These are phyloP conservation scores for Malassezia equina DNA, from an alignment of 1,284 basidiomycete genomes.

Conservation along the genomic window DNA sequence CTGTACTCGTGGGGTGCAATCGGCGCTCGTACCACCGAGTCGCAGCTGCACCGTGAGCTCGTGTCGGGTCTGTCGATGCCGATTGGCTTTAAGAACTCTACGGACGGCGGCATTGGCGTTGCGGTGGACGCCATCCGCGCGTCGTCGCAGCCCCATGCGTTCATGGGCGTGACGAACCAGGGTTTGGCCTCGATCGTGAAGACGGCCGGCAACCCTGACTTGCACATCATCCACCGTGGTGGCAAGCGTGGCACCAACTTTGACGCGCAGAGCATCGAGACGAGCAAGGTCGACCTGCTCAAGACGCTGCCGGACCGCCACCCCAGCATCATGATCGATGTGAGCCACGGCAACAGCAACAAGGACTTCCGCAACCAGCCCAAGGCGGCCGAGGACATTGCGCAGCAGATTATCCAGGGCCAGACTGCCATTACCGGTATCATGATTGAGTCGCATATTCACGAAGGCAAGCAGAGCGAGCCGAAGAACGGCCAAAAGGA, in stretches of 20 bases:
- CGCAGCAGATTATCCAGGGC: constrained; percentile 66
- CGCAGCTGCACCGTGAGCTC: constrained; percentile 51
- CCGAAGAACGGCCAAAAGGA: constrained; percentile 40
- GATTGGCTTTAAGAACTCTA: constrained; percentile 94
- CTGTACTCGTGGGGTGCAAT: constrained; percentile 94
- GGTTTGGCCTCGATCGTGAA: constrained; percentile 85
- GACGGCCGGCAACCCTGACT: constrained; percentile 66
- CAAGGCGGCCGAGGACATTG: constrained; percentile 61
- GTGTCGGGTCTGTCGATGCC: constrained; percentile 46
- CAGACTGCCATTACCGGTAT: constrained; percentile 77
- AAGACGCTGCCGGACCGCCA: constrained; percentile 31
- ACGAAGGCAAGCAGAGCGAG: constrained; percentile 52
- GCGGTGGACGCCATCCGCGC: constrained; percentile 47
- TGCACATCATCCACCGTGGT: constrained; percentile 47
- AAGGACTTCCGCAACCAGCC: constrained; percentile 48
- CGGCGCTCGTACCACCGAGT: constrained; percentile 77
- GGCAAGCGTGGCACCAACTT: constrained; percentile 51
- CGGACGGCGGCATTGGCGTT: constrained; percentile 63
- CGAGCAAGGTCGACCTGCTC: constrained; percentile 64
- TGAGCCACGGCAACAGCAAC: constrained; percentile 46
- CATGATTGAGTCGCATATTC: constrained; percentile 92
- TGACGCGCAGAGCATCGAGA: constrained; percentile 61
- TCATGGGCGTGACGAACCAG: constrained; percentile 46
- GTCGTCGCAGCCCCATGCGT: constrained; percentile 40
- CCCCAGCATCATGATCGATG: constrained; percentile 47